phyloP scores from a whole-genome alignment of 1,284 basidiomycete genomes.

The Dichomitus squalens region DNA sequence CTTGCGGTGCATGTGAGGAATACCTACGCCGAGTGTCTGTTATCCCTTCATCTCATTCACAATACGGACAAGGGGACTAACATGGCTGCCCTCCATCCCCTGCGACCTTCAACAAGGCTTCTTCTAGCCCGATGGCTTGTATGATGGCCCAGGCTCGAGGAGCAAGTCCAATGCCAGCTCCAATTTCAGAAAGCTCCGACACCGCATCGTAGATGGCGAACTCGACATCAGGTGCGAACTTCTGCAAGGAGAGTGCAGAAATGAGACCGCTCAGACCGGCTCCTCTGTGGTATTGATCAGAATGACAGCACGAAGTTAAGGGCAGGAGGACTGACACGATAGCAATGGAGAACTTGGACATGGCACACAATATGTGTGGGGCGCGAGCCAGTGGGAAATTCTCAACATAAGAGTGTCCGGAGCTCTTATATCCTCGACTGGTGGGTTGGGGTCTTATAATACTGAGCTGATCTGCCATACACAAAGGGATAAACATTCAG shows the following conservation, averaged over 20 bases:
- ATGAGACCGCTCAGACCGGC: constrained; percentile 42
- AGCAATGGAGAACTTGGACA: constrained; percentile 11
- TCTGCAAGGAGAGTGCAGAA: constrained; percentile 39
- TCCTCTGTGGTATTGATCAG: constrained; percentile 30
- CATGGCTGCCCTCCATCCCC: constrained; percentile 36
- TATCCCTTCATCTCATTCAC: too few species aligned
- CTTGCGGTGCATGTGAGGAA: constrained; percentile 7
- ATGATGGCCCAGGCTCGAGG: constrained; percentile 53
- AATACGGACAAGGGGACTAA: not conserved
- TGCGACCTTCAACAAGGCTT: constrained; percentile 44
- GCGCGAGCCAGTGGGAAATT: too few species aligned
- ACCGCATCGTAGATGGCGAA: constrained; percentile 52
- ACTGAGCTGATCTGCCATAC: too few species aligned
- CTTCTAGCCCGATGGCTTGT: constrained; percentile 49
- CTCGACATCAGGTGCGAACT: constrained; percentile 38
- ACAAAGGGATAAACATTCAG: too few species aligned
- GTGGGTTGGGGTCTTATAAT: too few species aligned
- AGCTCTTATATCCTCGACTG: not conserved
- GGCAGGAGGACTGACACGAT: constrained; percentile 9
- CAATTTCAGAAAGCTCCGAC: constrained; percentile 47
- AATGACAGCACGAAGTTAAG: not conserved
- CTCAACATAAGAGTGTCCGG: not conserved
- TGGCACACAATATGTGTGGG: not conserved
- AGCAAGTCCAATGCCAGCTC: constrained; percentile 60
- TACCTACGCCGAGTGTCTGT: not conserved